phyloP scores from a whole-genome alignment of 2,329 filamentous ascomycete genomes.

The Phaeosphaeria sp. region DNA sequence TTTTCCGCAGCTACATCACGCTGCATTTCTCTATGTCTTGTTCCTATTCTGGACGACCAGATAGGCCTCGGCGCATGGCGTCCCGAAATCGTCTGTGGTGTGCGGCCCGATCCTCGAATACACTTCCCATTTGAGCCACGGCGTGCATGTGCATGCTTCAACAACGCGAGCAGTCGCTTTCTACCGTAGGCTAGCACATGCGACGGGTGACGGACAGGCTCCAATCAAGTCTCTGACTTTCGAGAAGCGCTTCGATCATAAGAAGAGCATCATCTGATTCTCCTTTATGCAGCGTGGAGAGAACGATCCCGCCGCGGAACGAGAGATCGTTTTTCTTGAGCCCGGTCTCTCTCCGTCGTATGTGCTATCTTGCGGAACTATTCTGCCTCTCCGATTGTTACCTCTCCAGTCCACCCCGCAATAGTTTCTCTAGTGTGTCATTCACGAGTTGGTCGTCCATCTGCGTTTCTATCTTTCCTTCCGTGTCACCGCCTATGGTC shows the following conservation, averaged over 20 bases:
- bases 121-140: conserved; percentile 9
- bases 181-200: neutral
- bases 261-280: neutral
- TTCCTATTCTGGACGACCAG: neutral
- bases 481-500: neutral
- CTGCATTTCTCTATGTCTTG: neutral
- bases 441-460: neutral
- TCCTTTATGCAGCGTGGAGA: neutral
- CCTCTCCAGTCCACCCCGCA: neutral
- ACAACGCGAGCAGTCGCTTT: conserved; percentile 11
- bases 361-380: neutral
- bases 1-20: neutral
- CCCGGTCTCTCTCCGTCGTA: neutral
- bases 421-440: neutral
- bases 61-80: neutral
- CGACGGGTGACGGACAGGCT: too few species aligned
- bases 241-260: neutral
- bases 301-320: neutral
- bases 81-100: neutral
- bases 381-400: neutral
- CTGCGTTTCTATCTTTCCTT: neutral
- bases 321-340: neutral
- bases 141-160: conserved; percentile 9
- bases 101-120: conserved; percentile 3
- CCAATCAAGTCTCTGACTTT: too few species aligned